These are phyloP conservation scores for Xylona heveae DNA, from an alignment of 495 filamentous ascomycete species.

Conservation along the genomic window DNA sequence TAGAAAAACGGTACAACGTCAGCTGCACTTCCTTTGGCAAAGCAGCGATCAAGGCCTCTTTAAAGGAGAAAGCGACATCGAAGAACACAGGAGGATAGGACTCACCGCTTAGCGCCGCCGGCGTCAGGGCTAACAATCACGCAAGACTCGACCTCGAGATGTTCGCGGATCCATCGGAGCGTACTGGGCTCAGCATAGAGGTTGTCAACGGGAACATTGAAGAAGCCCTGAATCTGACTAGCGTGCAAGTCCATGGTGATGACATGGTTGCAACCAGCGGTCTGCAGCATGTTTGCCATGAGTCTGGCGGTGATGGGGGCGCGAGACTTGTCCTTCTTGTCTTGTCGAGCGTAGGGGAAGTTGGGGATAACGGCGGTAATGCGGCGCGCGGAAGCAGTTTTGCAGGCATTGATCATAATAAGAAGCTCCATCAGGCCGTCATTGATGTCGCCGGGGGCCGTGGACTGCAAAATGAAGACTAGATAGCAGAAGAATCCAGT, in stretches of 20 bases:
- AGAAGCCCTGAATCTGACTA: conserved; percentile 77
- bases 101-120: conserved; percentile 83
- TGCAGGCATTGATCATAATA: conserved; percentile 98
- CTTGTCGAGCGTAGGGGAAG: conserved; percentile 96
- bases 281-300: conserved; percentile 96
- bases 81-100: too few species aligned
- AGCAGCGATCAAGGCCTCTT: too few species aligned
- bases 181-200: conserved; percentile 91
- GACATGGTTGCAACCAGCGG: conserved; percentile 46
- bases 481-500: too few species aligned
- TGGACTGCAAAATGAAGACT: conserved; percentile 95
- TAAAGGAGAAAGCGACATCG: too few species aligned
- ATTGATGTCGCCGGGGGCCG: conserved; percentile 89
- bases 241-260: conserved; percentile 39
- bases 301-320: conserved; percentile 82
- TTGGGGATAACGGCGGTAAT: conserved; percentile 91
- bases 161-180: conserved; percentile 74
- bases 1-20: conserved; percentile 10
- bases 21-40: too few species aligned
- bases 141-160: conserved; percentile 60
- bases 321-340: conserved; percentile 95
- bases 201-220: conserved; percentile 95
- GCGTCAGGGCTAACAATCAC: conserved; percentile 95
- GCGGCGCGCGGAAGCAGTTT: conserved; percentile 79
- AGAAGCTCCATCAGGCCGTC: conserved; percentile 97